Conservation (phyloP, 129 eudicot species). For the Lactuca sativa region DNA sequence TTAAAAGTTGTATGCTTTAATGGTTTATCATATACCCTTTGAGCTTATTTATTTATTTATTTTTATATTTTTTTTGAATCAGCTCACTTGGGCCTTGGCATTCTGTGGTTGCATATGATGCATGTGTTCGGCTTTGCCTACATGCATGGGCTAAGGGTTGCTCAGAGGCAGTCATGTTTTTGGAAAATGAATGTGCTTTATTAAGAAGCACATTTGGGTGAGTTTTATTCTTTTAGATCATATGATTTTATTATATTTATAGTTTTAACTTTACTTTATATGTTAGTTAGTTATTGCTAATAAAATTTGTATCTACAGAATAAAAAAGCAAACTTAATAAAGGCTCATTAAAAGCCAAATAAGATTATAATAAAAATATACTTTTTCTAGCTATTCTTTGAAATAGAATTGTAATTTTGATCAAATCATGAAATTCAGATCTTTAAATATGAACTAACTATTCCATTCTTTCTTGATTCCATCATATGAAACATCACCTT, state of each 20-base stretch:
- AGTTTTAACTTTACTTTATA: background rate
- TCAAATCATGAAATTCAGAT: too few relatives aligned
- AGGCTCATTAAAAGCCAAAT: too few relatives aligned
- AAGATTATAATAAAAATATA: too few relatives aligned
- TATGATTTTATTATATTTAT: background rate
- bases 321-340: too few relatives aligned
- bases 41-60: slow-evolving; percentile 16
- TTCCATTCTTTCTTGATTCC: too few relatives aligned
- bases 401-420: too few relatives aligned
- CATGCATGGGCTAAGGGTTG: slow-evolving; percentile 94
- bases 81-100: slow-evolving; percentile 90
- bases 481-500: too few relatives aligned
- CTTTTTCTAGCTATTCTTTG: too few relatives aligned
- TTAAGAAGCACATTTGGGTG: slow-evolving; percentile 65
- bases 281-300: too few relatives aligned
- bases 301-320: too few relatives aligned
- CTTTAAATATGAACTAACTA: too few relatives aligned
- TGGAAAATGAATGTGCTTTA: slow-evolving; percentile 73
- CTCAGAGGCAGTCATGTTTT: slow-evolving; percentile 76
- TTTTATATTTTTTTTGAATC: background rate
- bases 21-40: slow-evolving; percentile 1
- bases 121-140: slow-evolving; percentile 89
- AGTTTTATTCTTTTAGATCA: slow-evolving; percentile 27
- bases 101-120: slow-evolving; percentile 80
- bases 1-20: background rate